Evolutionary conservation across 352 stramenopile species (phyloP).

Genomic region (Pythium dissimile): DNA sequence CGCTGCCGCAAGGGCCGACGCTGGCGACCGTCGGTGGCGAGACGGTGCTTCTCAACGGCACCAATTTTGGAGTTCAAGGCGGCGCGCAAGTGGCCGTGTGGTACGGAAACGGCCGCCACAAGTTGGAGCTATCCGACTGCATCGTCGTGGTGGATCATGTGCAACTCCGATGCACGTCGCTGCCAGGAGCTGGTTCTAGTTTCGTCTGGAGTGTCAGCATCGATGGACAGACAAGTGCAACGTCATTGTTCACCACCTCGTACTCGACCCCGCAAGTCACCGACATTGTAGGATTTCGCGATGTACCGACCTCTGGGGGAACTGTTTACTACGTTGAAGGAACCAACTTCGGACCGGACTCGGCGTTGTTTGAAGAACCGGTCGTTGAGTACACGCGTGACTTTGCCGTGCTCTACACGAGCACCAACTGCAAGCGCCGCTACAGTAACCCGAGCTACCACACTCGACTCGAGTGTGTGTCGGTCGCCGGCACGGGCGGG

Average conservation of each 20-base stretch:
- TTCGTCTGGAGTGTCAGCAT: constrained; percentile 42
- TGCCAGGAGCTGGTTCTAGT: constrained; percentile 29
- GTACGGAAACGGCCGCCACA: constrained; percentile 41
- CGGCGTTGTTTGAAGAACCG: constrained; percentile 38
- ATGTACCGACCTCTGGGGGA: constrained; percentile 39
- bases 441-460: constrained; percentile 38
- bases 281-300: constrained; percentile 39
- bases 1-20: background rate
- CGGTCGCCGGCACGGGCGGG: constrained; percentile 39
- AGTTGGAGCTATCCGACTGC: constrained; percentile 38
- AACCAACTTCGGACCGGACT: constrained; percentile 46
- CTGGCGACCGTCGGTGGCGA: constrained; percentile 34
- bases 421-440: constrained; percentile 50
- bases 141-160: constrained; percentile 38
- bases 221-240: constrained; percentile 28
- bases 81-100: constrained; percentile 26
- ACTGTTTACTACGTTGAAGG: constrained; percentile 48
- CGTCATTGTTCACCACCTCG: constrained; percentile 9
- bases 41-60: constrained; percentile 34
- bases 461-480: constrained; percentile 49
- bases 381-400: constrained; percentile 51
- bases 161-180: constrained; percentile 32
- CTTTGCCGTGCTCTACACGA: constrained; percentile 25
- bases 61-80: constrained; percentile 39
- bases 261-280: constrained; percentile 37